Percentiles rank a stretch among this genome's conserved stretches.
Conservation (phyloP, 306 rosid genomes). For the Castanea mollissima region DNA sequence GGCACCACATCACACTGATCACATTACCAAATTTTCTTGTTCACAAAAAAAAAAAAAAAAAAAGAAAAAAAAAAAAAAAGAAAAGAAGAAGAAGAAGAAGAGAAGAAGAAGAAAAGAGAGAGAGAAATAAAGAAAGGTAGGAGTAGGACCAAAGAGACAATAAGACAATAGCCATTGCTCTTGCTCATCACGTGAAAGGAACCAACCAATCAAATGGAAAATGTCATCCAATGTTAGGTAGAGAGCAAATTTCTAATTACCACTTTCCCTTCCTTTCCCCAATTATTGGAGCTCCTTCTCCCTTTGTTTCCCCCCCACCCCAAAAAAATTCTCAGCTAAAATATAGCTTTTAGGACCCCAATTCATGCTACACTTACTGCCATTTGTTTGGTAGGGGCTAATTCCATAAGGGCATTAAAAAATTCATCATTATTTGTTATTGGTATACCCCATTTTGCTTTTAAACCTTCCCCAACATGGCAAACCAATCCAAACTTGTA, state of each 20-base stretch:
- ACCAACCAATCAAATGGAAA: not conserved
- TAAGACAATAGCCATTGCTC: not conserved
- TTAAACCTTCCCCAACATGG: not conserved
- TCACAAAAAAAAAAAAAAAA: not conserved
- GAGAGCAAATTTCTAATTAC: too few species aligned
- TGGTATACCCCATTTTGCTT: not conserved
- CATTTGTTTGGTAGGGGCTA: not conserved
- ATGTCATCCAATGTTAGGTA: not conserved
- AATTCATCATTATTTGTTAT: not conserved
- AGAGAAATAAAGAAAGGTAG: not conserved
- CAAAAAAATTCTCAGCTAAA: too few species aligned
- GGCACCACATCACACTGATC: not conserved
- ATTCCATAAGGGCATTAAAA: too few species aligned
- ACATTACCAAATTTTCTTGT: not conserved
- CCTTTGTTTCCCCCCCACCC: too few species aligned
- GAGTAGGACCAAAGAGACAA: not conserved
- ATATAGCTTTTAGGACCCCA: too few species aligned
- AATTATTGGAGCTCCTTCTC: too few species aligned
- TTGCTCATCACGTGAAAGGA: not conserved
- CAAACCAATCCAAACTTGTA: too few species aligned
- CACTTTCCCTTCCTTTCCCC: too few species aligned
- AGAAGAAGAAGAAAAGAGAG: not conserved
- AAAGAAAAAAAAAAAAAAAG: accelerated
- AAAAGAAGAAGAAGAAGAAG: not conserved
- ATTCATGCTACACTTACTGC: not conserved